Percentiles rank a stretch among this genome's conserved stretches.
Evolutionary conservation across 1,139 yeast genomes (phyloP).

Genomic region (Yamadazyma jaroonii): DNA sequence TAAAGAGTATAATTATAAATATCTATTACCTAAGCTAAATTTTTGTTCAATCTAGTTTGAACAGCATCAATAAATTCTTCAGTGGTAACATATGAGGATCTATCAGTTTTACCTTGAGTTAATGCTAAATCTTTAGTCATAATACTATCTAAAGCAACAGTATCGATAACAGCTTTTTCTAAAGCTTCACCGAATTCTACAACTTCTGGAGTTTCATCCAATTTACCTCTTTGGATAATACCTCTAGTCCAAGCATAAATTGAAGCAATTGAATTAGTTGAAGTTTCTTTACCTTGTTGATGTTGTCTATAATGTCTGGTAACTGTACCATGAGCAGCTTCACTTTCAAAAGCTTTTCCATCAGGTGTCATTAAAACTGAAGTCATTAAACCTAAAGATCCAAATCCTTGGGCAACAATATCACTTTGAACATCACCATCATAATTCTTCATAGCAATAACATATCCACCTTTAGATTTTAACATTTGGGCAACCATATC

Average conservation of each 20-base stretch:
- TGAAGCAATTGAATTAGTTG: conserved; percentile 98
- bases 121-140: conserved; percentile 97
- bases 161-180: conserved; percentile 81
- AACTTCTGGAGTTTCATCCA: conserved; percentile 84
- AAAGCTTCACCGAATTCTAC: conserved; percentile 71
- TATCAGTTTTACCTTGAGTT: conserved; percentile 80
- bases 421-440: conserved; percentile 98
- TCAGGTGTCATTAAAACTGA: conserved; percentile 92
- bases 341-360: conserved; percentile 93
- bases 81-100: conserved; percentile 79
- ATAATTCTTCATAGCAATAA: conserved; percentile 93
- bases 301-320: conserved; percentile 94
- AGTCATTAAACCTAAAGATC: conserved; percentile 94
- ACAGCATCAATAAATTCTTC: conserved; percentile 90
- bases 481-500: conserved; percentile 99
- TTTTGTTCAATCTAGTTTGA: conserved; percentile 14
- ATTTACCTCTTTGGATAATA: conserved; percentile 82
- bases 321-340: conserved; percentile 98
- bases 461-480: conserved; percentile 91
- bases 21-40: conserved; percentile 21
- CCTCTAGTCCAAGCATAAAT: conserved; percentile 98
- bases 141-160: conserved; percentile 84
- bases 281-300: conserved; percentile 94
- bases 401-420: conserved; percentile 97
- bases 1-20: neutral